Conservation (phyloP, 2,329 filamentous ascomycete species). For the Neospermospora avenae region DNA sequence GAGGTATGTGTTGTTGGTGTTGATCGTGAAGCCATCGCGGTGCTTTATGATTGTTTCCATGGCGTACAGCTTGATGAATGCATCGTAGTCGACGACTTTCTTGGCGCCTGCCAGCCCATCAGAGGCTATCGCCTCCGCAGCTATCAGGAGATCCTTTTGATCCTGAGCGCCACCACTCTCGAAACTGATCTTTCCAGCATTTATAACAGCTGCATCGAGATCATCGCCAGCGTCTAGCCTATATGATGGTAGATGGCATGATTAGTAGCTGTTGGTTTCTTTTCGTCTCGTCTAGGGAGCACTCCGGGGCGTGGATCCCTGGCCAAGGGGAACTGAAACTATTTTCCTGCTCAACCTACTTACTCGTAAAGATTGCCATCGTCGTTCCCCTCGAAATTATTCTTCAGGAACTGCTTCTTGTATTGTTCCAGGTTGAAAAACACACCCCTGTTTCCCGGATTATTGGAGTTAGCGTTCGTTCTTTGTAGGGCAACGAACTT, state of each 20-base stretch:
- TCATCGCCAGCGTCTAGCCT: conserved; percentile 1
- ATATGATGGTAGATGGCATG: too few species aligned
- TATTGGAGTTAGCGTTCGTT: too few species aligned
- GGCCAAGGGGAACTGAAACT: too few species aligned
- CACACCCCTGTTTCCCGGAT: neutral
- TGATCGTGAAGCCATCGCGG: conserved; percentile 5
- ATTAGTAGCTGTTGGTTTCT: too few species aligned
- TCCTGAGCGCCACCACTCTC: neutral
- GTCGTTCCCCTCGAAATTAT: neutral
- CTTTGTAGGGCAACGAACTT: too few species aligned
- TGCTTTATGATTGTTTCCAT: conserved; percentile 8
- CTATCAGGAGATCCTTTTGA: conserved; percentile 3
- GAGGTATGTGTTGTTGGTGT: conserved; percentile 9
- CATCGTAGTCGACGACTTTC: neutral
- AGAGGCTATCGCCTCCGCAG: neutral
- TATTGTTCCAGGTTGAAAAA: conserved; percentile 6
- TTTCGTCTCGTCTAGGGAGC: too few species aligned
- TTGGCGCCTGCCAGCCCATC: neutral
- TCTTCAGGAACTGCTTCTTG: conserved; percentile 9
- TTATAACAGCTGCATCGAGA: neutral
- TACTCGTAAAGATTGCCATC: conserved; percentile 2
- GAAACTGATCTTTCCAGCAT: conserved; percentile 7
- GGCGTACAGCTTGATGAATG: neutral
- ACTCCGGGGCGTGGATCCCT: too few species aligned
- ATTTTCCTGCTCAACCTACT: too few species aligned